These are phyloP conservation scores for Panaeolus cyanescens DNA, from an alignment of 768 basidiomycete species.

Conservation along the genomic window DNA sequence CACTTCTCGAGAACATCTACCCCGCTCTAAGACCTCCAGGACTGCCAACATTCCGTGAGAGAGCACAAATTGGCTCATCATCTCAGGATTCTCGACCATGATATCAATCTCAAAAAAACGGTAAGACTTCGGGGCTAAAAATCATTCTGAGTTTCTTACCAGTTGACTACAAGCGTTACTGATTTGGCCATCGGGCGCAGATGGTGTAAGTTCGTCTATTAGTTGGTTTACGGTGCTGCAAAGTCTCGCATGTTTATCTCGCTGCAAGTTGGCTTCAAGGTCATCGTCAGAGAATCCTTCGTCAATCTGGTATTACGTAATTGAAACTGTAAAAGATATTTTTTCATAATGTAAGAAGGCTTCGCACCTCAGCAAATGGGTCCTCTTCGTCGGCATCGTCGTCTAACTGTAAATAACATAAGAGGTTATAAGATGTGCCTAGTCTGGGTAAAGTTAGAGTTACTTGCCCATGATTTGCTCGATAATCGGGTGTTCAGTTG, in stretches of 20 bases:
- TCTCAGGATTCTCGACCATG: conserved; percentile 78
- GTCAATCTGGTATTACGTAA: conserved; percentile 65
- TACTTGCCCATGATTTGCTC: conserved; percentile 83
- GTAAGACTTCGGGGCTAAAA: conserved; percentile 6
- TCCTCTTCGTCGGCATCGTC: conserved; percentile 90
- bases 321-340: not conserved
- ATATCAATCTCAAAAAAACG: conserved; percentile 60
- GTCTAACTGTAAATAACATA: conserved; percentile 64
- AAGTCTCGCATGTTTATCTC: conserved; percentile 91
- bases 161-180: conserved; percentile 87
- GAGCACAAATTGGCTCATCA: conserved; percentile 85
- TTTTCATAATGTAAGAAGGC: not conserved
- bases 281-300: conserved; percentile 93
- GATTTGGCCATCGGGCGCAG: conserved; percentile 80
- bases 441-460: not conserved
- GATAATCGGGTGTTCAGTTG: conserved; percentile 87
- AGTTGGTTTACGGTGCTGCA: conserved; percentile 80
- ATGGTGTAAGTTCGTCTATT: conserved; percentile 84
- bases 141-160: conserved; percentile 43
- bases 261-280: conserved; percentile 86
- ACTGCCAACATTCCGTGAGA: conserved; percentile 96
- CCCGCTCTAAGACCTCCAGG: conserved; percentile 83
- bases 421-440: conserved; percentile 2
- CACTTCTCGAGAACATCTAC: conserved; percentile 83
- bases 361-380: conserved; percentile 87